These are phyloP conservation scores for Saccharomycopsis sp. DNA, from an alignment of 805 yeast genomes.

Conservation along the genomic window DNA sequence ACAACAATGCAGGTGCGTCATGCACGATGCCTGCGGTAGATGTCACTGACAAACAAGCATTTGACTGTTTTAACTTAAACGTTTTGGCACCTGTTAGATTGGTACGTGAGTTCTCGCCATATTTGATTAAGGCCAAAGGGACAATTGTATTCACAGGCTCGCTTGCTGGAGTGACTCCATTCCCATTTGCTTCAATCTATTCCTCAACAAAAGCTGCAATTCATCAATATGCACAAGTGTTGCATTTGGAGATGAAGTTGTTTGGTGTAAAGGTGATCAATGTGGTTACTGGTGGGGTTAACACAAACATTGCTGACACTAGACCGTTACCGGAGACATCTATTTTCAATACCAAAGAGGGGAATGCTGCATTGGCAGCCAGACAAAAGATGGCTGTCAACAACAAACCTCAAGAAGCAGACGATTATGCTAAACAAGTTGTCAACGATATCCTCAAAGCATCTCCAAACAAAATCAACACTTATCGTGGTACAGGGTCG, in stretches of 20 bases:
- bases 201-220: slow-evolving; percentile 70
- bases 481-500: slow-evolving; percentile 51
- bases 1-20: slow-evolving; percentile 73
- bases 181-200: slow-evolving; percentile 67
- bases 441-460: slow-evolving; percentile 41
- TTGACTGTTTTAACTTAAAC: slow-evolving; percentile 54
- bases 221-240: slow-evolving; percentile 58
- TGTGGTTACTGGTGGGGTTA: slow-evolving; percentile 70
- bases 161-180: slow-evolving; percentile 54
- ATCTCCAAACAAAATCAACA: slow-evolving; percentile 35
- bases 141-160: slow-evolving; percentile 72
- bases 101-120: slow-evolving; percentile 49
- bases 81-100: slow-evolving; percentile 64
- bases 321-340: slow-evolving; percentile 54
- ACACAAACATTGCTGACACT: slow-evolving; percentile 61
- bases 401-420: slow-evolving; percentile 54
- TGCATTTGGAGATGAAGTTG: slow-evolving; percentile 63
- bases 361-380: slow-evolving; percentile 39
- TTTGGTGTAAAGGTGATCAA: slow-evolving; percentile 67
- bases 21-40: slow-evolving; percentile 69
- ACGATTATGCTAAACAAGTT: slow-evolving; percentile 48
- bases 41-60: slow-evolving; percentile 47
- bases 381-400: slow-evolving; percentile 55
- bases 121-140: slow-evolving; percentile 60
- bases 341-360: slow-evolving; percentile 45